These are phyloP conservation scores for Poteriospumella lacustris DNA, from an alignment of 108 stramenopile species.

Conservation along the genomic window DNA sequence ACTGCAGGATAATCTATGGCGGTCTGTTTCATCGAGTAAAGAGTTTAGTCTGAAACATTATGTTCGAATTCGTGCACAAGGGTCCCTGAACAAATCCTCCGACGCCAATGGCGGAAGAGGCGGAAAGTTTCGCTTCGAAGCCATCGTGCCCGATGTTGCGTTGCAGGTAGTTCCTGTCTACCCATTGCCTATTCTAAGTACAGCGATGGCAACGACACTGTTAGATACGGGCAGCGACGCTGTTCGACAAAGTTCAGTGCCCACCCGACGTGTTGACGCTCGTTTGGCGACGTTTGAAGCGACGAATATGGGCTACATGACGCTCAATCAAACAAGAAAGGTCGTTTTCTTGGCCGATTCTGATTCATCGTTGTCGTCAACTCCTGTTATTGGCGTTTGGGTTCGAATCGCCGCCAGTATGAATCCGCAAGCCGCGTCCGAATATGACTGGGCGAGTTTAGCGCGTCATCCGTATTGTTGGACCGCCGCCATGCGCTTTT, in stretches of 20 bases:
- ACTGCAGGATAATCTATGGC: neutral
- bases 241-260: too few species aligned
- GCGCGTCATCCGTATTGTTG: neutral
- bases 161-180: neutral
- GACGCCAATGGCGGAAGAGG: neutral
- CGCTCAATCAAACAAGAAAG: neutral
- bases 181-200: neutral
- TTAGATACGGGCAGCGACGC: neutral
- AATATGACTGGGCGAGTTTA: neutral
- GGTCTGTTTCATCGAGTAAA: neutral
- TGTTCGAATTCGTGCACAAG: neutral
- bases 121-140: neutral
- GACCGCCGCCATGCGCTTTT: neutral
- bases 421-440: neutral
- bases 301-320: neutral
- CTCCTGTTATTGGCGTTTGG: neutral
- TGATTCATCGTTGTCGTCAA: neutral
- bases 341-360: neutral
- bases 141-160: neutral
- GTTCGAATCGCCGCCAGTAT: too few species aligned
- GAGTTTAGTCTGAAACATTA: neutral
- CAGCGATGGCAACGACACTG: neutral
- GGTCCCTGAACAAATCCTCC: neutral
- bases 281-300: too few species aligned
- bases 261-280: too few species aligned